Evolutionary conservation across 768 basidiomycete species (phyloP).

Genomic region (Amanita brunnescens): DNA sequence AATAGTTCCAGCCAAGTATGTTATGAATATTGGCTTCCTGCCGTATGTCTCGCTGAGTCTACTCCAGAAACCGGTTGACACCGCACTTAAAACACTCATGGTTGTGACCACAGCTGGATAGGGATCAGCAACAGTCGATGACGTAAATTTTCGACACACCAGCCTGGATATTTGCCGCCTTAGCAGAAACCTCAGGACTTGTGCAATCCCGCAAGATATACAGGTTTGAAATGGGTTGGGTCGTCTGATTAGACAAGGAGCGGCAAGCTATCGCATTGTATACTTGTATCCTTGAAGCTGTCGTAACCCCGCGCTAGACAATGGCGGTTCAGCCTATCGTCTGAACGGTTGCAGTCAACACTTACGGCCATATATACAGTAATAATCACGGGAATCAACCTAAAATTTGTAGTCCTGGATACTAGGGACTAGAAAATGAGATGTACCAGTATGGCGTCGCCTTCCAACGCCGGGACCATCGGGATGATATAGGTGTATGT

Average conservation of each 20-base stretch:
- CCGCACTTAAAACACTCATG: conserved; percentile 71
- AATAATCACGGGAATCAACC: conserved; percentile 68
- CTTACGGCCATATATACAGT: conserved; percentile 57
- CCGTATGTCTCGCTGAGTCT: conserved; percentile 69
- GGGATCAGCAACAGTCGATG: conserved; percentile 3
- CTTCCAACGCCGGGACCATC: conserved; percentile 18
- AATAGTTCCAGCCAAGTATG: conserved; percentile 61
- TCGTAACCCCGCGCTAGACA: conserved; percentile 65
- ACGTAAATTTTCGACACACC: conserved; percentile 21
- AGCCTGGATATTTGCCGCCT: conserved; percentile 68
- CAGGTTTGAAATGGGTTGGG: conserved; percentile 5
- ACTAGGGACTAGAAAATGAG: neutral
- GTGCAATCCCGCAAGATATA: conserved; percentile 21
- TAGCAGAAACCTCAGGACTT: conserved; percentile 50
- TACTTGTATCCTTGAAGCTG: conserved; percentile 72
- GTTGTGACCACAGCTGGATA: conserved; percentile 54
- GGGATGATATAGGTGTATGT: conserved; percentile 5
- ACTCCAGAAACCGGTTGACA: conserved; percentile 87
- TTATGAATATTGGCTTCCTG: conserved; percentile 62
- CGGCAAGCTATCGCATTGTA: conserved; percentile 73
- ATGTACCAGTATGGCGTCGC: conserved; percentile 39
- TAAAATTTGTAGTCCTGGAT: conserved; percentile 18
- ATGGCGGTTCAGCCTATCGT: conserved; percentile 5
- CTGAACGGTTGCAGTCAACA: neutral
- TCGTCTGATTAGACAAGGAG: conserved; percentile 24